Evolutionary conservation across 345 rosid species (phyloP).

Genomic region (Luvunga scandens): DNA sequence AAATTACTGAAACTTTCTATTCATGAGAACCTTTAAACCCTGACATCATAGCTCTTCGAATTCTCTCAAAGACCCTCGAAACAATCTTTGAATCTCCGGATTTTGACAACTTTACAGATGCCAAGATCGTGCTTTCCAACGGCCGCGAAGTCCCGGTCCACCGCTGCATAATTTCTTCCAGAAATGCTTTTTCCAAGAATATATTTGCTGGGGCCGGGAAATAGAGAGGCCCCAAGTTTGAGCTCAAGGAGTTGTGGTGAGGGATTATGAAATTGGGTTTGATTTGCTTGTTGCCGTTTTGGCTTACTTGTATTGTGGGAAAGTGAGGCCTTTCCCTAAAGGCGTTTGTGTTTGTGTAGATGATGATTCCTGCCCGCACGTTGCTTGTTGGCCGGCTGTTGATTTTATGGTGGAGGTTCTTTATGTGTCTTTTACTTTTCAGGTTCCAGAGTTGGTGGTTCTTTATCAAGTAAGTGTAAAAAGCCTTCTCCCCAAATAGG

Average conservation of each 20-base stretch:
- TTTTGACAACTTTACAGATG: conserved; percentile 59
- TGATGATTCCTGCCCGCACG: conserved; percentile 62
- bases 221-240: conserved; percentile 37
- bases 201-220: conserved; percentile 42
- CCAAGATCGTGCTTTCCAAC: conserved; percentile 45
- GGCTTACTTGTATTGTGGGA: conserved; percentile 67
- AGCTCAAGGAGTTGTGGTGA: conserved; percentile 59
- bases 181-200: conserved; percentile 56
- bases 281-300: conserved; percentile 58
- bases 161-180: conserved; percentile 72
- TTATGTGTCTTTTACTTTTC: conserved; percentile 65
- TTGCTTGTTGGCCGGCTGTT: conserved; percentile 60
- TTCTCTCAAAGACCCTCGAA: conserved; percentile 56
- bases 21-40: conserved; percentile 22
- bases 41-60: conserved; percentile 43
- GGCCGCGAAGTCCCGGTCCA: conserved; percentile 64
- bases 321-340: conserved; percentile 45
- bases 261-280: conserved; percentile 49
- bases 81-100: conserved; percentile 50
- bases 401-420: conserved; percentile 69
- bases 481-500: too few species aligned
- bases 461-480: conserved; percentile 44
- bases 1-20: conserved; percentile 19
- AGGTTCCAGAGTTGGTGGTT: conserved; percentile 54
- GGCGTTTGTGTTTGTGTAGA: conserved; percentile 63